A percentile compares a stretch with the other conserved stretches of the same genome.
These are phyloP conservation scores for Russula griseocarnosa DNA, from an alignment of 768 basidiomycete species.

Conservation along the genomic window DNA sequence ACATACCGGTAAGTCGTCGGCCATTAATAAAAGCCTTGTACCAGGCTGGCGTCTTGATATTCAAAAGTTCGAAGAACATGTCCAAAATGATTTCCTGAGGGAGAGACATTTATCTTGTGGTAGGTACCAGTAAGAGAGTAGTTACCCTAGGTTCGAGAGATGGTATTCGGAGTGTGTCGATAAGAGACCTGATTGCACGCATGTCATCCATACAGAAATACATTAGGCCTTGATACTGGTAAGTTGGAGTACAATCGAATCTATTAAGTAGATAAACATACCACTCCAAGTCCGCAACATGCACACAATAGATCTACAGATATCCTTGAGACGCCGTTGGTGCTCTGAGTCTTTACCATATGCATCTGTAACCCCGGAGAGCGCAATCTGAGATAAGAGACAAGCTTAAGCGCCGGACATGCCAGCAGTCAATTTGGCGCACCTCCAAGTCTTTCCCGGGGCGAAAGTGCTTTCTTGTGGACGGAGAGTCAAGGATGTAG, in stretches of 20 bases:
- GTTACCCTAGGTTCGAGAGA: conserved; percentile 80
- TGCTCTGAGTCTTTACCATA: conserved; percentile 81
- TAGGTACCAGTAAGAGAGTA: neutral
- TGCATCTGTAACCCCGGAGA: conserved; percentile 88
- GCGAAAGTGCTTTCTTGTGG: conserved; percentile 69
- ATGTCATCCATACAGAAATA: conserved; percentile 91
- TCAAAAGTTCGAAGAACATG: conserved; percentile 89
- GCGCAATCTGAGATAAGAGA: conserved; percentile 54
- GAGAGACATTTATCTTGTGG: neutral
- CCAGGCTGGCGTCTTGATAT: conserved; percentile 91
- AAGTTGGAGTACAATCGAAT: neutral
- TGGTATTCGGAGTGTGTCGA: conserved; percentile 85
- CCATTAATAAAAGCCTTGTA: conserved; percentile 90
- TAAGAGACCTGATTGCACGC: conserved; percentile 76
- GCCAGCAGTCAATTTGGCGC: conserved; percentile 24
- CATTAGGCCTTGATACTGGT: conserved; percentile 60
- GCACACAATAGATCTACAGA: conserved; percentile 70
- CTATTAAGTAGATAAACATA: conserved; percentile 38
- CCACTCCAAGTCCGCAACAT: conserved; percentile 94
- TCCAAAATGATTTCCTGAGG: conserved; percentile 85
- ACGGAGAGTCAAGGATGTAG: conserved; percentile 79
- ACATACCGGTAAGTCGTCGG: conserved; percentile 77
- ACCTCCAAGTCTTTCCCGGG: conserved; percentile 91
- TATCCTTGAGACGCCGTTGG: conserved; percentile 73
- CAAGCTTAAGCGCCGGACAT: conserved; percentile 1